Conservation (phyloP, 1,284 basidiomycete species). For the Trichosporon ovoides region DNA sequence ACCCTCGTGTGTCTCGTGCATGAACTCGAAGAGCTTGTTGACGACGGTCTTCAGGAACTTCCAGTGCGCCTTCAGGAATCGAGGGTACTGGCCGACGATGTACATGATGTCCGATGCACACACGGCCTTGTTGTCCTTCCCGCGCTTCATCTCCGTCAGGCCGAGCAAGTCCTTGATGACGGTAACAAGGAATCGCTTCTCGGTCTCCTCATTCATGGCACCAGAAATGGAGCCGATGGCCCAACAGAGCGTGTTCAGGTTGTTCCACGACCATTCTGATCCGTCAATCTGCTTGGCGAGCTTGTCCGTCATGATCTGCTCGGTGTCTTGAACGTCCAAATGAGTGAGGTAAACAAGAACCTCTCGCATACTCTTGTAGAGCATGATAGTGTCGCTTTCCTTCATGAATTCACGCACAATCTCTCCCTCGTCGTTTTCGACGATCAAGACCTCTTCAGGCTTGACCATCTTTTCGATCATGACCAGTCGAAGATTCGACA, state of each 20-base stretch:
- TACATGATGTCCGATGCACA: conserved; percentile 99
- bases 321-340: conserved; percentile 91
- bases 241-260: conserved; percentile 99
- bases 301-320: conserved; percentile 95
- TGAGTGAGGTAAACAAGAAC: conserved; percentile 95
- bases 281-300: conserved; percentile 95
- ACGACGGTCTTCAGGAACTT: conserved; percentile 99
- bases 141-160: conserved; percentile 95
- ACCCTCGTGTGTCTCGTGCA: conserved; percentile 99
- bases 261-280: conserved; percentile 99
- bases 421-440: conserved; percentile 97
- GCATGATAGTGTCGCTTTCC: conserved; percentile 95
- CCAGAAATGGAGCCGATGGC: conserved; percentile 99
- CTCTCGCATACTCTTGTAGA: conserved; percentile 99
- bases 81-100: conserved; percentile 98
- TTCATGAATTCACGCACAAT: conserved; percentile 99
- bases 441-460: conserved; percentile 97
- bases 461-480: conserved; percentile 99
- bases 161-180: conserved; percentile 98
- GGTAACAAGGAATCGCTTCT: conserved; percentile 97
- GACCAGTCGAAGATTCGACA: conserved; percentile 90
- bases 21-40: conserved; percentile 99
- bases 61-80: conserved; percentile 99
- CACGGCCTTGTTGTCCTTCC: conserved; percentile 99
- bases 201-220: conserved; percentile 99